Evolutionary conservation across 2,329 filamentous ascomycete species (phyloP).

Genomic region (Talaromyces verruculosus): DNA sequence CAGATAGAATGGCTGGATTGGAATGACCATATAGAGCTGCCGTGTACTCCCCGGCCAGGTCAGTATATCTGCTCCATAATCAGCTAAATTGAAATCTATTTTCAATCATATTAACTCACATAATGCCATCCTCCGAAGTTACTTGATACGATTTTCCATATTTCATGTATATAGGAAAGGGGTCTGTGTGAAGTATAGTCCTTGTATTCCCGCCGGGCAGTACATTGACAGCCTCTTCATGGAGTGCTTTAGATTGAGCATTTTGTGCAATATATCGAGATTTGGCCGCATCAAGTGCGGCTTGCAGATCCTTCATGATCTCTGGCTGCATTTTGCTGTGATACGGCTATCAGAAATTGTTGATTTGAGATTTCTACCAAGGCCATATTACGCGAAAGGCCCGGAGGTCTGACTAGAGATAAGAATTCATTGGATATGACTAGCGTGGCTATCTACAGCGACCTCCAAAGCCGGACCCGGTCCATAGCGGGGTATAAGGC

Average conservation of each 20-base stretch:
- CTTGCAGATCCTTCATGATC: not conserved
- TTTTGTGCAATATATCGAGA: not conserved
- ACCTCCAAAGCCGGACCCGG: not conserved
- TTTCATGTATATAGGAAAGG: conserved; percentile 36
- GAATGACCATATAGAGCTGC: conserved; percentile 68
- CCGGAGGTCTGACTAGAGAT: not conserved
- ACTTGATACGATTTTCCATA: conserved; percentile 17
- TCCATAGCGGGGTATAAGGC: not conserved
- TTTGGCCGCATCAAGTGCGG: not conserved
- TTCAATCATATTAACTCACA: not conserved
- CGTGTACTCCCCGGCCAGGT: conserved; percentile 64
- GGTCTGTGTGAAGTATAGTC: conserved; percentile 29
- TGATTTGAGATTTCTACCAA: not conserved
- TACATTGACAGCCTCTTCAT: conserved; percentile 4
- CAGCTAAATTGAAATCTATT: not conserved
- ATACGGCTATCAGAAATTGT: not conserved
- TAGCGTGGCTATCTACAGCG: not conserved
- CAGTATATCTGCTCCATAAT: conserved; percentile 36
- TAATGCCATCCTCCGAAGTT: not conserved
- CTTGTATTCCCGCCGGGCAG: conserved; percentile 29
- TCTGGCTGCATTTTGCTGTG: not conserved
- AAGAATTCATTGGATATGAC: not conserved
- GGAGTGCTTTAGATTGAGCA: not conserved
- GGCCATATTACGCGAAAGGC: not conserved
- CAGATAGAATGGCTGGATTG: conserved; percentile 53